These are phyloP conservation scores for Vitis rupestris DNA, from an alignment of 164 flowering plant species.

Conservation along the genomic window DNA sequence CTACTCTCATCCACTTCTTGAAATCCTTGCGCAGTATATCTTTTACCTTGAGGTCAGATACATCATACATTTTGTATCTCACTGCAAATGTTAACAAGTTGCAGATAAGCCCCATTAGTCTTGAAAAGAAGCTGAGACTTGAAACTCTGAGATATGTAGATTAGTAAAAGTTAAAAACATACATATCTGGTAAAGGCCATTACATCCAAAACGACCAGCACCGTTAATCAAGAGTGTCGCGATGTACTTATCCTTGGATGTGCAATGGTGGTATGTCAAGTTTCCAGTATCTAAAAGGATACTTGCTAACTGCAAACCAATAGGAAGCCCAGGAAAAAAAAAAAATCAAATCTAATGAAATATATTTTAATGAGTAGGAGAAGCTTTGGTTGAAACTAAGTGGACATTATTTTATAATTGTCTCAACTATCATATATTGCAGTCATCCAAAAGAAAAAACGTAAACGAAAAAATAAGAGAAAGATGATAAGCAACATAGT, in stretches of 20 bases:
- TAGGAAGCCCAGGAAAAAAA: not conserved
- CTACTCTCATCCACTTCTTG: slow-evolving; percentile 64
- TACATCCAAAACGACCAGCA: slow-evolving; percentile 69
- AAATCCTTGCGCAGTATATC: slow-evolving; percentile 71
- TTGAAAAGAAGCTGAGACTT: not conserved
- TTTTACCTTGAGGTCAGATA: slow-evolving; percentile 47
- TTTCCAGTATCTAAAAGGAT: slow-evolving; percentile 67
- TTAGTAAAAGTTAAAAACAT: slow-evolving; percentile 10
- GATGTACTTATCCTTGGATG: slow-evolving; percentile 65
- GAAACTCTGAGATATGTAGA: not conserved
- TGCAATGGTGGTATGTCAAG: slow-evolving; percentile 38
- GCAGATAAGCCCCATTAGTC: not conserved
- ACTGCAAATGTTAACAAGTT: slow-evolving; percentile 36
- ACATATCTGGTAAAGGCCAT: slow-evolving; percentile 67
- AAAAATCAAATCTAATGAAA: not conserved
- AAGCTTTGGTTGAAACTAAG: too few relatives aligned
- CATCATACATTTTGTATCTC: slow-evolving; percentile 54
- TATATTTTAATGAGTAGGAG: not conserved
- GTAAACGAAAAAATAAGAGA: not conserved
- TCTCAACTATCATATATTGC: too few relatives aligned
- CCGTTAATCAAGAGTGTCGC: slow-evolving; percentile 65
- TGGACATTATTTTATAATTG: too few relatives aligned
- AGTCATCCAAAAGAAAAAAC: not conserved
- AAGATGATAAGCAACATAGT: too few relatives aligned
- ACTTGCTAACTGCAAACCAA: slow-evolving; percentile 54